These are phyloP conservation scores for Aspergillus sp. DNA, from an alignment of 2,329 filamentous ascomycete species.

Conservation along the genomic window DNA sequence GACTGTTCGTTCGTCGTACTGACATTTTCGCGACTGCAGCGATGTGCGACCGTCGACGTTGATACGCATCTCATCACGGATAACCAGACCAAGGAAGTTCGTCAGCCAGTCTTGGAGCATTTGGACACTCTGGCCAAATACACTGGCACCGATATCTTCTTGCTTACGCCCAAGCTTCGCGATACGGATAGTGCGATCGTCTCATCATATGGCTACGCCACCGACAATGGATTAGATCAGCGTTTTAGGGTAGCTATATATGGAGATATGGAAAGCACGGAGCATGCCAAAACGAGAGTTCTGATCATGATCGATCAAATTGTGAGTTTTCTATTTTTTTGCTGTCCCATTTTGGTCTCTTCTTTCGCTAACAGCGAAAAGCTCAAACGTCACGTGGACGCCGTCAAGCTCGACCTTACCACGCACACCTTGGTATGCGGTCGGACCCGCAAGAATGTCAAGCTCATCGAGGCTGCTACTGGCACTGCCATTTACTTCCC, in stretches of 20 bases:
- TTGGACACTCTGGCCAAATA: conserved; percentile 83
- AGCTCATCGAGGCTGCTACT: conserved; percentile 91
- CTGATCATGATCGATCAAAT: conserved; percentile 97
- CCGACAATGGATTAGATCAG: conserved; percentile 81
- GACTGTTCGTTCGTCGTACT: conserved; percentile 21
- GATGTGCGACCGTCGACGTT: conserved; percentile 89
- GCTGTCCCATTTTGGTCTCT: background rate
- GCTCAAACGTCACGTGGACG: conserved; percentile 66
- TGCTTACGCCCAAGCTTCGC: conserved; percentile 84
- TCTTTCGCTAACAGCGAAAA: conserved; percentile 27
- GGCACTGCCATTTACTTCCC: conserved; percentile 98
- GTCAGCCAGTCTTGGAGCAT: conserved; percentile 75
- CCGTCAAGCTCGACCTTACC: conserved; percentile 77
- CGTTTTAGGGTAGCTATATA: conserved; percentile 92
- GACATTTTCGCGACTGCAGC: conserved; percentile 53
- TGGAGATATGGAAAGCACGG: conserved; percentile 89
- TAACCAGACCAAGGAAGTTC: conserved; percentile 64
- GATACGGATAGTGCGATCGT: conserved; percentile 72
- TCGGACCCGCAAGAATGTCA: conserved; percentile 94
- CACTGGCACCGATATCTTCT: conserved; percentile 94
- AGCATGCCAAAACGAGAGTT: conserved; percentile 94
- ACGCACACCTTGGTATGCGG: conserved; percentile 92
- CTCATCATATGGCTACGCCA: conserved; percentile 72
- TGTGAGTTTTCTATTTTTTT: conserved; percentile 49
- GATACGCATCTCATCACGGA: conserved; percentile 89